These are phyloP conservation scores for Boletus eberwhitei DNA, from an alignment of 768 basidiomycete genomes.

Conservation along the genomic window DNA sequence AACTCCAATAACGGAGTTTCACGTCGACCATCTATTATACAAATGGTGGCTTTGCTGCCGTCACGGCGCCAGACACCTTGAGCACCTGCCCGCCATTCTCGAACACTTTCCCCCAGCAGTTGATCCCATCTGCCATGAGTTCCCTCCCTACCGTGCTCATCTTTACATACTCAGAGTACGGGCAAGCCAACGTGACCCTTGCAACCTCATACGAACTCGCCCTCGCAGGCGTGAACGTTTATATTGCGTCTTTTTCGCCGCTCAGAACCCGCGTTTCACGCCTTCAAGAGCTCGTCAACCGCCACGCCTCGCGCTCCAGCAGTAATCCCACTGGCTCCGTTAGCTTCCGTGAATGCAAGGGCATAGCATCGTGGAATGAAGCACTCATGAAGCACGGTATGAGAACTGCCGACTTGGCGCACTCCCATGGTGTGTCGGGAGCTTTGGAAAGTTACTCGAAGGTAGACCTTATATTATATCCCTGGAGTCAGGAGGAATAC, in stretches of 20 bases:
- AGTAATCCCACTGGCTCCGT: not conserved
- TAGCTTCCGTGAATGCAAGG: constrained; percentile 3
- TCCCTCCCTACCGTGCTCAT: constrained; percentile 7
- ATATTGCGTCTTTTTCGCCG: constrained; percentile 10
- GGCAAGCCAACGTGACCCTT: constrained; percentile 8
- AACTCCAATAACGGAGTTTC: too few relatives aligned
- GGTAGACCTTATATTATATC: not conserved
- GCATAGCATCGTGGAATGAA: not conserved
- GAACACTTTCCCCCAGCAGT: too few relatives aligned
- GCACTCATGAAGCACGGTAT: not conserved
- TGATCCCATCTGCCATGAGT: not conserved
- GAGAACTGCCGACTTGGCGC: not conserved
- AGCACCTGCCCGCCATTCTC: too few relatives aligned
- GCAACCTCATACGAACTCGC: constrained; percentile 16
- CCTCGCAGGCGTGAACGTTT: constrained; percentile 5
- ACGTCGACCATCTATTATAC: too few relatives aligned
- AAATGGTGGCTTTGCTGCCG: too few relatives aligned
- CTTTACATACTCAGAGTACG: constrained; percentile 4
- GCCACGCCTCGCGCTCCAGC: not conserved
- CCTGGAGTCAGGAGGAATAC: constrained; percentile 10
- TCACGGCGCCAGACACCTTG: too few relatives aligned
- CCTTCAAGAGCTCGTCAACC: constrained; percentile 4
- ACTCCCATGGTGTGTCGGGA: constrained; percentile 1
- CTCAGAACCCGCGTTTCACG: constrained; percentile 6
- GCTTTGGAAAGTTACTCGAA: constrained; percentile 1